Evolutionary conservation across 2,329 filamentous ascomycete genomes (phyloP), one percentile per base, ranked within the genome.

Genomic region (Fusarium piperis): DNA sequence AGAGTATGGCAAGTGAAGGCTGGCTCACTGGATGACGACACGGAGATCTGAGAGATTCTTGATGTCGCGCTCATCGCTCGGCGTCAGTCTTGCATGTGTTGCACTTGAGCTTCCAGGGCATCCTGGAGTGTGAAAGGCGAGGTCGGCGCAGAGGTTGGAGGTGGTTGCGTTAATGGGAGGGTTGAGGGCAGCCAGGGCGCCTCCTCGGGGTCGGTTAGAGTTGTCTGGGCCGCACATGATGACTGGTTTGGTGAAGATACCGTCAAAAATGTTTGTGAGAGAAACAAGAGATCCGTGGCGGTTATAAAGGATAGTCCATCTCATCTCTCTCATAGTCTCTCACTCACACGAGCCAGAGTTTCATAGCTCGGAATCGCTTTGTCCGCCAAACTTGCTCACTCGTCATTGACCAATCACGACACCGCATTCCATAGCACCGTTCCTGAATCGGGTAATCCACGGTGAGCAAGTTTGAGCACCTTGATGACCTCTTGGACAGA

Each of bases 161-260:
- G 53, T 51, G 6, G 64, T 4, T 30, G 33, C 58, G 38, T 65
- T 16, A 65, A 70, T 11, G 77, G 77, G 75, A 39, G 79, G 78
- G 18, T 75, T 81, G 51, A 87, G 81, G 8, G 85, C 83, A 9
- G 79, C 85, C 56, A 87, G 80, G 16, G 85, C 85, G 35, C 85
- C 85, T 64, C 85, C 84, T 39, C 81, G 79, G 11, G 84, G 82
- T 52, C 80, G 76, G 63, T 82, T 79, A 12, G 81, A 79, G 62
- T 72, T 80, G 56, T 85, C 80, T 6, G 81, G 81, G 46, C 85
- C 84, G 67, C 85, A 87, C 85, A 87, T 87, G 39, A 13, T 77
- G 59, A 52, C 32, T 44, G 18, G 30, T 15, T 26, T 20, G 20
- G 36, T n/a, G 44, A 46, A 26, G n/a, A 51, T 36, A 35, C 1